Percentiles rank a stretch among this genome's conserved stretches.
These are phyloP conservation scores for Lasiosphaeris hirsuta DNA, from an alignment of 495 filamentous ascomycete species.

Conservation along the genomic window DNA sequence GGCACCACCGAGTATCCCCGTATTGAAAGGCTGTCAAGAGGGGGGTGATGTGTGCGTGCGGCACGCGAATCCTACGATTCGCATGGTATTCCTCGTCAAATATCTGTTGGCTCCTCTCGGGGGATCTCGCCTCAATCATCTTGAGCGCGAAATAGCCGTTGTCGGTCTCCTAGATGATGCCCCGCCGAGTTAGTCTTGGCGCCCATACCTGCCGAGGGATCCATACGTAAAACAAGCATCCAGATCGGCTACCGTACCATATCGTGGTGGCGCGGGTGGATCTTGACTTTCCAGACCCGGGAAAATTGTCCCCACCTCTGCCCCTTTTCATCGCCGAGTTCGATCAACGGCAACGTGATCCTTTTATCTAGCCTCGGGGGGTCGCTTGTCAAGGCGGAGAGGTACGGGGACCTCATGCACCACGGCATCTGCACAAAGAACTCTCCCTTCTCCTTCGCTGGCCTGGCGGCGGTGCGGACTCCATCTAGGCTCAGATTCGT, in stretches of 20 bases:
- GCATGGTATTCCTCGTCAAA: slow-evolving; percentile 5
- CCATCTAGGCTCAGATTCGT: no score
- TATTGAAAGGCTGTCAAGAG: slow-evolving; percentile 7
- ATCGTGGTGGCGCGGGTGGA: neutral
- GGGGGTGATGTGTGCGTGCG: slow-evolving; percentile 7
- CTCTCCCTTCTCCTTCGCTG: neutral
- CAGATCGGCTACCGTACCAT: neutral
- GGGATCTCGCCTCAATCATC: neutral
- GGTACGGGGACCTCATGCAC: slow-evolving; percentile 10
- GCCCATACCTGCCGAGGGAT: no score
- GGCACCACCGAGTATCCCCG: neutral
- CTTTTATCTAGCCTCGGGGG: neutral
- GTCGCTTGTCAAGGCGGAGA: neutral
- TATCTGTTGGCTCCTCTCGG: neutral
- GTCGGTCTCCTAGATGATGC: neutral
- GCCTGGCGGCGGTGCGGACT: neutral
- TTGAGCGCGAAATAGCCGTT: slow-evolving; percentile 12
- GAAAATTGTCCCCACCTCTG: neutral
- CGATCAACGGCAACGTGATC: neutral
- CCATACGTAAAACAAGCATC: no score
- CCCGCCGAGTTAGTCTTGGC: no score
- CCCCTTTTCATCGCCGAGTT: neutral
- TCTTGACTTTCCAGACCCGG: neutral
- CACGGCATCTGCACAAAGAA: slow-evolving; percentile 5
- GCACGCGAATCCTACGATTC: neutral